These are phyloP conservation scores for Lanmaoa rubissima DNA, from an alignment of 768 basidiomycete genomes.

Conservation along the genomic window DNA sequence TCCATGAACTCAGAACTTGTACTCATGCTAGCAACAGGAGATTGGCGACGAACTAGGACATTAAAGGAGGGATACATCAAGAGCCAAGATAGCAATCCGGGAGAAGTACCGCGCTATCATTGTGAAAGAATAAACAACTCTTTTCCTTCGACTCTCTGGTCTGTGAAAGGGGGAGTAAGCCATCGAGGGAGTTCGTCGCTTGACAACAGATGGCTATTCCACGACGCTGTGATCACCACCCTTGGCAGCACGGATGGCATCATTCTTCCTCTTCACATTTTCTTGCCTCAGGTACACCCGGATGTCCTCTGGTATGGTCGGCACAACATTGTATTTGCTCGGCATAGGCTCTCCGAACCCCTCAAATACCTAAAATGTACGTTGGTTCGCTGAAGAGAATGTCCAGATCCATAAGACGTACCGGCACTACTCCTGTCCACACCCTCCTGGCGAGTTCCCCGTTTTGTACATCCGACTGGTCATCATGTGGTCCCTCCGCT, in stretches of 20 bases:
- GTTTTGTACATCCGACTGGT: slow-evolving; percentile 15
- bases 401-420: background rate
- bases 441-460: slow-evolving; percentile 14
- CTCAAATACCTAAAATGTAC: slow-evolving; percentile 17
- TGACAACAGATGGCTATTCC: background rate
- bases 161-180: background rate
- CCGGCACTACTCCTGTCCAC: slow-evolving; percentile 28
- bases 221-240: slow-evolving; percentile 35
- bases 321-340: slow-evolving; percentile 18
- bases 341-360: slow-evolving; percentile 27
- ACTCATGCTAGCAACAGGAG: background rate
- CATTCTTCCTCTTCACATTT: slow-evolving; percentile 25
- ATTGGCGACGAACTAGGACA: background rate
- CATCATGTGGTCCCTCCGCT: slow-evolving; percentile 25
- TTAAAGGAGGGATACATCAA: background rate
- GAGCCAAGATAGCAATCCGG: background rate
- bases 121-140: background rate
- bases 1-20: background rate
- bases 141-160: too few species aligned
- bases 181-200: background rate
- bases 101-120: background rate
- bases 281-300: slow-evolving; percentile 22
- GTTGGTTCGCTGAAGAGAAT: background rate
- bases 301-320: slow-evolving; percentile 17
- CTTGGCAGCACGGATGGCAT: slow-evolving; percentile 20